Percentiles rank a stretch among this genome's conserved stretches.
These are phyloP conservation scores for Suhomyces terraborum DNA, from an alignment of 1,139 yeast genomes.

Conservation along the genomic window DNA sequence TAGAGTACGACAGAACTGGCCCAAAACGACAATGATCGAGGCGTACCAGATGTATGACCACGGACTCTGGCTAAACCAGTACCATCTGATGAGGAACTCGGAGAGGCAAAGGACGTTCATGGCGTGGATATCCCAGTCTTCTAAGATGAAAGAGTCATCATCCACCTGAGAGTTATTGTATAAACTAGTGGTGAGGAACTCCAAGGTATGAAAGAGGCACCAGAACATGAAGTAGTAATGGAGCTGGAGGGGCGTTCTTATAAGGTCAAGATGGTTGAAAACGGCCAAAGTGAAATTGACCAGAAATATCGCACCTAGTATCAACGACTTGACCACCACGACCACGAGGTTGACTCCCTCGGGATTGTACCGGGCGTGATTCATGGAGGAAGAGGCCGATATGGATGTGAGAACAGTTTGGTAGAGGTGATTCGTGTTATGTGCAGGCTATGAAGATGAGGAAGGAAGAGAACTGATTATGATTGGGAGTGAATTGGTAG, in stretches of 20 bases:
- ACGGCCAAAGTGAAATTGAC: slow-evolving; percentile 17
- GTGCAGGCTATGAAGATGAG: too few relatives aligned
- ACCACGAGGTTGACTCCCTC: slow-evolving; percentile 32
- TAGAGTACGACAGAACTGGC: slow-evolving; percentile 66
- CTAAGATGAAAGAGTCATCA: slow-evolving; percentile 74
- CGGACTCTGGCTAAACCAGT: slow-evolving; percentile 4
- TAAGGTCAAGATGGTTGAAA: slow-evolving; percentile 8
- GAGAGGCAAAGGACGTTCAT: slow-evolving; percentile 52
- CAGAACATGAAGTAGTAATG: slow-evolving; percentile 53
- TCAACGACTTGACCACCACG: slow-evolving; percentile 36
- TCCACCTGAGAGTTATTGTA: slow-evolving; percentile 69
- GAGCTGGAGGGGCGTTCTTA: slow-evolving; percentile 11
- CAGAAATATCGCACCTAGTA: slow-evolving; percentile 32
- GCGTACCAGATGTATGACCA: slow-evolving; percentile 5
- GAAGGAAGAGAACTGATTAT: too few relatives aligned
- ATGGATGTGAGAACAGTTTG: not conserved
- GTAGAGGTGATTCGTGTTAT: too few relatives aligned
- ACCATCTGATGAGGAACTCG: slow-evolving; percentile 23
- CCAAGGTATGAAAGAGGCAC: slow-evolving; percentile 73
- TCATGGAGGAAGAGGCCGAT: slow-evolving; percentile 1
- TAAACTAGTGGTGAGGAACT: slow-evolving; percentile 74
- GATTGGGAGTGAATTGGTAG: too few relatives aligned
- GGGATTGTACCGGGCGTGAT: slow-evolving; percentile 27
- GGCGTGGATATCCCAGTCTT: slow-evolving; percentile 66
- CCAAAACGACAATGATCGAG: slow-evolving; percentile 42